Conservation (phyloP, 78 protist species). For the Mantamonas sphyraenae region DNA sequence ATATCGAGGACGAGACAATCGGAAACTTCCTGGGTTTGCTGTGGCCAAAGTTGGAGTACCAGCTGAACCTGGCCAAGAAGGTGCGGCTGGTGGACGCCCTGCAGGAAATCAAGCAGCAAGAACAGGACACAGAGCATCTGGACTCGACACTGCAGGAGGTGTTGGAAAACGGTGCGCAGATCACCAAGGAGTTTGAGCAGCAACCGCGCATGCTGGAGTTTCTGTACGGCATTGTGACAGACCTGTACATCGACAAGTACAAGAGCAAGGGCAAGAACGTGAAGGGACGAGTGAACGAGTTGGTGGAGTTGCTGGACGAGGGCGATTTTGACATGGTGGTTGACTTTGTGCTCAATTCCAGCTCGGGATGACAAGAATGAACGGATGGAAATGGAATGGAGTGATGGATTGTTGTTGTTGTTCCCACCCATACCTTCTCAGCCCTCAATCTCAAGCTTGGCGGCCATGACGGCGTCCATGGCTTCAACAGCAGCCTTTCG, state of each 20-base stretch:
- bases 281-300: background rate
- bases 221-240: background rate
- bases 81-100: constrained; percentile 29
- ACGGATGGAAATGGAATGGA: no score
- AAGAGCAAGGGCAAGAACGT: constrained; percentile 22
- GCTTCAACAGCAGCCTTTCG: no score
- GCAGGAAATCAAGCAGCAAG: constrained; percentile 23
- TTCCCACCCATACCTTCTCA: no score
- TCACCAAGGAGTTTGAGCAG: background rate
- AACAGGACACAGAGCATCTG: constrained; percentile 1
- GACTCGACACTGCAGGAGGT: background rate
- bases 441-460: no score
- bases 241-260: constrained; percentile 22
- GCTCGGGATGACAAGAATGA: no score
- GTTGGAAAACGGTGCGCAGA: no score
- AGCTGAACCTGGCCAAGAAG: background rate
- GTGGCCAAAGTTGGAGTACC: constrained; percentile 8
- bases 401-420: no score
- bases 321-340: no score
- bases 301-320: constrained; percentile 7
- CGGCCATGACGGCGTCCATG: no score
- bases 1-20: background rate
- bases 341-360: no score
- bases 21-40: background rate
- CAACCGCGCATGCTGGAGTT: background rate